Base-by-base conservation (phyloP, 2,329 filamentous ascomycete species). In the Tolypocladium sp. region DNA sequence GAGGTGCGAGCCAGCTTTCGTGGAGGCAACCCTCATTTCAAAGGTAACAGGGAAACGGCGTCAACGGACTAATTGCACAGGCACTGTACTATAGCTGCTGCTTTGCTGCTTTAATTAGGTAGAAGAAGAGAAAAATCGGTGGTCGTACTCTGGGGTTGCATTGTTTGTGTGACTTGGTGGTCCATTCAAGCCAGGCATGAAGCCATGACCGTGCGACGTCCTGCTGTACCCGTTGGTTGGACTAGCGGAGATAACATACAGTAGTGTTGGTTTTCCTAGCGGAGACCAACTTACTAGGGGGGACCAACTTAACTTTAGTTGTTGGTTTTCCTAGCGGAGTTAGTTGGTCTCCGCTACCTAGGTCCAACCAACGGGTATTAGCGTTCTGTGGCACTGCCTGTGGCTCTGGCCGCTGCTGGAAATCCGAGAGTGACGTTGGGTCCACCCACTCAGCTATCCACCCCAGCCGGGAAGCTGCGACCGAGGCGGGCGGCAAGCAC, bases 11-110 rank as follows among this genome's bases (percentile, higher is more conserved):
- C 30, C 49, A 15, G 10, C 30, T 15, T 53, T 53, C 20, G 49
- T 37, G 49, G 12, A 53, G 30, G 49, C 49, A 37, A 37, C 49
- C 15, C 49, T 52, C 30, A n/a, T 35, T 52, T 52, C 30, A 22
- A 51, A 53, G 55, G 55, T 56, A 56, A 56, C 27, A 22, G 38
- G 42, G 33, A 38, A 38, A 22, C 46, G 33, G 35, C 42, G 44
- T 57, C 42, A 22, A 53, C 49, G 49, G 44, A 57, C 56, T 57
- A 57, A 53, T 57, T 40, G 35, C 35, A 51, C 56, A 57, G 56
- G 46, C 35, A 51, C 33, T 57, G 56, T 40, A 40, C 22, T 51
- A 38, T 57, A 30, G 41, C 56, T 57, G 54, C 49, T 35, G 17
- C 49, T 35, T 52, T 17, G 49, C 27, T 33, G 49, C 30, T 35